Evolutionary conservation across 1,139 yeast species (phyloP).

Genomic region (Candida sp.): DNA sequence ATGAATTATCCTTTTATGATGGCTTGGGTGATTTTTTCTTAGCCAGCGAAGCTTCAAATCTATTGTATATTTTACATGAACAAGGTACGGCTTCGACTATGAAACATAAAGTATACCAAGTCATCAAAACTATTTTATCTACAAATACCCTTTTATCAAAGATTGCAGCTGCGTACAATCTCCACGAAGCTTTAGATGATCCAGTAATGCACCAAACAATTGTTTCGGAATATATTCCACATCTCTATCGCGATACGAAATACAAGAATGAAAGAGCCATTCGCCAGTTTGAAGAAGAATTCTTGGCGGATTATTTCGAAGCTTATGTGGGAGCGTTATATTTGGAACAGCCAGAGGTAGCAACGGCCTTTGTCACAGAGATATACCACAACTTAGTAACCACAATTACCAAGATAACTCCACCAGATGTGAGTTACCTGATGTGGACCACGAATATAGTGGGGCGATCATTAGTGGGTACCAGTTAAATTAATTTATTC

Average conservation of each 20-base stretch:
- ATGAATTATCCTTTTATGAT: constrained; percentile 41
- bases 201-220: constrained; percentile 17
- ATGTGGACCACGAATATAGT: constrained; percentile 13
- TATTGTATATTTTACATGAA: constrained; percentile 25
- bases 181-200: constrained; percentile 35
- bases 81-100: constrained; percentile 8
- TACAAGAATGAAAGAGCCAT: constrained; percentile 17
- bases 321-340: constrained; percentile 44
- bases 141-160: constrained; percentile 40
- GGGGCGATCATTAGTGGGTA: constrained; percentile 10
- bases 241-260: constrained; percentile 15
- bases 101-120: constrained; percentile 25
- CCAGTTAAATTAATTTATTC: neutral
- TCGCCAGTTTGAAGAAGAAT: constrained; percentile 38
- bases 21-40: constrained; percentile 44
- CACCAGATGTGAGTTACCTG: constrained; percentile 13
- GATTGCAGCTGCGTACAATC: constrained; percentile 33
- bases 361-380: constrained; percentile 30
- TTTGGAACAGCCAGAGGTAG: constrained; percentile 36
- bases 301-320: constrained; percentile 43
- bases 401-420: constrained; percentile 12
- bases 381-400: constrained; percentile 29
- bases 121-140: constrained; percentile 33
- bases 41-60: constrained; percentile 35
- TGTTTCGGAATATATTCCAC: constrained; percentile 21